Percentiles rank a stretch among this genome's conserved stretches.
phyloP scores from a whole-genome alignment of 176 grass and related monocot species.

The Microstegium vimineum region DNA sequence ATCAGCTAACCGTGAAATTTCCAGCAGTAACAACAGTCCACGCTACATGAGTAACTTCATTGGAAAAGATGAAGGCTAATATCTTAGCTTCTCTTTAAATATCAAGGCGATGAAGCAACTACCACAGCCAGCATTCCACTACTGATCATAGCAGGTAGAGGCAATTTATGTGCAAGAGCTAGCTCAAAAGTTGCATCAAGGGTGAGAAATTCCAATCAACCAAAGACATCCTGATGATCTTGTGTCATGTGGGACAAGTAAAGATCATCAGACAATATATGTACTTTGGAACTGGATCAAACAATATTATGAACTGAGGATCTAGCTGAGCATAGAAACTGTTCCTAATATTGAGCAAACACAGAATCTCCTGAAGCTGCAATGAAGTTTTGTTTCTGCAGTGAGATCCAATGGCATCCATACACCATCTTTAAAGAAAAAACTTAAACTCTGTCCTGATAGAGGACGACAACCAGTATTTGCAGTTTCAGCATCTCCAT shows the following conservation, averaged over 20 bases:
- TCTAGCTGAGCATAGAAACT: slow-evolving; percentile 33
- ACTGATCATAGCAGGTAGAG: slow-evolving; percentile 6
- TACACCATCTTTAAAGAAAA: slow-evolving; percentile 81
- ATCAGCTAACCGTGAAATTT: slow-evolving; percentile 26
- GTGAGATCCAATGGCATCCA: slow-evolving; percentile 61
- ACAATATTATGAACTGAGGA: slow-evolving; percentile 24
- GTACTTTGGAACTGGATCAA: neutral
- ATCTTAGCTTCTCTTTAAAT: slow-evolving; percentile 14
- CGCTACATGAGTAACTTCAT: slow-evolving; percentile 16
- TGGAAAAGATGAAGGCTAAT: slow-evolving; percentile 18
- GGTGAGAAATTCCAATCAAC: neutral
- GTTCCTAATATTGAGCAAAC: slow-evolving; percentile 51
- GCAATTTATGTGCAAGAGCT: slow-evolving; percentile 2
- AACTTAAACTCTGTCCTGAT: slow-evolving; percentile 36
- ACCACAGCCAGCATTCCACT: slow-evolving; percentile 9
- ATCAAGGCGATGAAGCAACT: neutral
- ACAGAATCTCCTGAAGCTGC: slow-evolving; percentile 70
- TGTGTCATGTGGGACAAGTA: neutral
- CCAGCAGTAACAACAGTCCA: slow-evolving; percentile 15
- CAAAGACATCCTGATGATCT: slow-evolving; percentile 15
- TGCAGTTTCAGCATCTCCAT: slow-evolving; percentile 33
- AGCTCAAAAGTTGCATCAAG: slow-evolving; percentile 27
- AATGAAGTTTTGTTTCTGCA: slow-evolving; percentile 45
- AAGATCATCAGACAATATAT: no score
- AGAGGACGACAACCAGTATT: slow-evolving; percentile 28